A percentile compares a stretch with the other conserved stretches of the same genome.
Conservation (phyloP, 1,284 basidiomycete genomes). For the Fistulinella cinereoalba region DNA sequence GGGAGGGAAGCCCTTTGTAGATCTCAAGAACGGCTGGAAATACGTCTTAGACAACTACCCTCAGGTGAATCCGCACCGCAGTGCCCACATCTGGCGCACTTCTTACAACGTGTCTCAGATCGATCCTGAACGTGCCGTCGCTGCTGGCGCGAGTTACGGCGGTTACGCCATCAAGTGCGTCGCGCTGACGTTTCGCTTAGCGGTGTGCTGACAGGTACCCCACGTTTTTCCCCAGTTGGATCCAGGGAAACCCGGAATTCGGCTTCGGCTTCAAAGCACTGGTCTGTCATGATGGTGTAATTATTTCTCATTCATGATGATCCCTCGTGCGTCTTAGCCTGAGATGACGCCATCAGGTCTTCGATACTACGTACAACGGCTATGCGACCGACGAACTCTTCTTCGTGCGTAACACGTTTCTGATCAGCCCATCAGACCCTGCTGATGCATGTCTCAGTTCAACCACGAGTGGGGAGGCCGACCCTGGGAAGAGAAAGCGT, state of each 20-base stretch:
- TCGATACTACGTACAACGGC: slow-evolving; percentile 71
- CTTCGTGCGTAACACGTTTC: slow-evolving; percentile 55
- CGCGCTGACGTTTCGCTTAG: not conserved
- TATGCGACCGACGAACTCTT: slow-evolving; percentile 85
- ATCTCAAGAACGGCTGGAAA: slow-evolving; percentile 76
- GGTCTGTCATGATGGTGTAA: slow-evolving; percentile 84
- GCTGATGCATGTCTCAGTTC: slow-evolving; percentile 46
- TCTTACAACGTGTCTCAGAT: slow-evolving; percentile 48
- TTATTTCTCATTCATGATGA: slow-evolving; percentile 11
- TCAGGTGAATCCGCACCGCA: slow-evolving; percentile 47
- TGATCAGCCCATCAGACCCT: not conserved
- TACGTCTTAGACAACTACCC: slow-evolving; percentile 67
- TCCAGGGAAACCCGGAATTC: slow-evolving; percentile 87
- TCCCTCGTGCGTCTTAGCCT: slow-evolving; percentile 3
- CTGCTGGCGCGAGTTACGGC: slow-evolving; percentile 79
- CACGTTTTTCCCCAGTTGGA: slow-evolving; percentile 63
- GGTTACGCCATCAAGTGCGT: slow-evolving; percentile 81
- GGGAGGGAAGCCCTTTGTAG: slow-evolving; percentile 85
- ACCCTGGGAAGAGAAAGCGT: slow-evolving; percentile 68
- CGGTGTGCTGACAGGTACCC: slow-evolving; percentile 4
- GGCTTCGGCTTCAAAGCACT: slow-evolving; percentile 86
- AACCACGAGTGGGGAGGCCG: slow-evolving; percentile 82
- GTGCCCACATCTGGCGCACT: not conserved
- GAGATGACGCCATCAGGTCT: too few species aligned
- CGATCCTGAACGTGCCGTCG: slow-evolving; percentile 76